Evolutionary conservation across 495 filamentous ascomycete species (phyloP).

Genomic region (Evernia prunastri): DNA sequence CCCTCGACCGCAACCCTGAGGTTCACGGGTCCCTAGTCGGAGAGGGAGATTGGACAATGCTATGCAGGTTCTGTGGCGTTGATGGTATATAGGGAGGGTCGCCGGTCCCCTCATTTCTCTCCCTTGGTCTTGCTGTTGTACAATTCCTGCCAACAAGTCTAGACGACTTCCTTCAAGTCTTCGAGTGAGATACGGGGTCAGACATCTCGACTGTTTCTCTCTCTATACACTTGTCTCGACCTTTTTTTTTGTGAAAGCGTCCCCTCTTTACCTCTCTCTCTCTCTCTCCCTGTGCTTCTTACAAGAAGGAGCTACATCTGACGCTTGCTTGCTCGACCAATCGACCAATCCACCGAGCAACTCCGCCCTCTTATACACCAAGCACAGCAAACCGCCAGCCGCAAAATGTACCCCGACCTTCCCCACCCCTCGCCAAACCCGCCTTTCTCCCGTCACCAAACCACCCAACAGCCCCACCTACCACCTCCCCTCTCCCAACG

Average conservation of each 20-base stretch:
- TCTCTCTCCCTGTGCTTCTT: not conserved
- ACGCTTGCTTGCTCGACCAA: not conserved
- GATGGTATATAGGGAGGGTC: not conserved
- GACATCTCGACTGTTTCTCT: not conserved
- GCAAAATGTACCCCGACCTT: slow-evolving; percentile 27
- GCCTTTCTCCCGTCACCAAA: slow-evolving; percentile 24
- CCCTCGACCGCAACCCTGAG: too few species aligned
- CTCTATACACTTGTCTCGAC: not conserved
- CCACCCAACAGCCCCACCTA: slow-evolving; percentile 27
- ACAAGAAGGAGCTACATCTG: not conserved
- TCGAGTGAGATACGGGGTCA: not conserved
- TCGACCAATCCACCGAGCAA: not conserved
- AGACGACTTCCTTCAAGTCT: too few species aligned
- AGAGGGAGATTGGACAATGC: not conserved
- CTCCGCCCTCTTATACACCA: not conserved
- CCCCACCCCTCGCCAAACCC: slow-evolving; percentile 22
- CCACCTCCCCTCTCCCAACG: slow-evolving; percentile 26
- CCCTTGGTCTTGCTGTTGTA: not conserved
- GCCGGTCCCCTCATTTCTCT: not conserved
- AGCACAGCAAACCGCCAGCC: slow-evolving; percentile 21
- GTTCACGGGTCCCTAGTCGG: too few species aligned
- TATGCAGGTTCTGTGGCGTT: not conserved
- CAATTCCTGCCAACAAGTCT: too few species aligned
- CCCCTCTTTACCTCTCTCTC: too few species aligned
- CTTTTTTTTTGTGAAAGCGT: not conserved